Base-by-base conservation (phyloP, 2,329 filamentous ascomycete genomes). In the Colletotrichum gigasporum region DNA sequence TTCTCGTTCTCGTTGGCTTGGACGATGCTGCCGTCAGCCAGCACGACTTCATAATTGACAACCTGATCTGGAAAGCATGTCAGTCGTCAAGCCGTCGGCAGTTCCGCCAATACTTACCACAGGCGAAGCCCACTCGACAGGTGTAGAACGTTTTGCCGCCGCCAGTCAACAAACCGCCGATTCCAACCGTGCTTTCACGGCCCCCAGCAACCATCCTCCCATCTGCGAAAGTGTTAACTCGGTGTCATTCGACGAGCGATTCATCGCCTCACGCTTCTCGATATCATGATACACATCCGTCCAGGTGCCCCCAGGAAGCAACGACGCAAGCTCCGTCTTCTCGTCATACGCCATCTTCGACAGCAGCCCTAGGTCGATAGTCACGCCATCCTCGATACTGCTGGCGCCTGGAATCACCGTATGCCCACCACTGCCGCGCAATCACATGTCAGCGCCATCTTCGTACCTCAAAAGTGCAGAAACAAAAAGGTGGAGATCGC, bases 61-160 rank as follows among this genome's bases (percentile, higher is more conserved):
- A 82, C 72, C 39, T 73, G 77, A 67, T 80, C 80, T 64, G n/a
- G n/a, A n/a, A n/a, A n/a, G n/a, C n/a, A n/a, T 80, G 67, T 83
- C 82, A 34, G 78, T 78, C 0, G 83, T 82, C 53, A 54, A 69
- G 30, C 66, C 47, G 8, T 24, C 24, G 11, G 69, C 65, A 12
- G 72, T 65, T 16, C 71, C 72, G 8, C 53, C 68, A 9, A 73
- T 70, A 18, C 71, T 72, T 28, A 73, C 67, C 7, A 50, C 39
- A 2, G 57, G 57, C 76, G 34, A 78, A 78, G 2, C 82, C 82
- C 11, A 44, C 41, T 1, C 35, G 12, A 4, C 41, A 42, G 14
- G 68, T 65, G 56, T 62, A 66, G 42, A 68, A 68, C 14, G 69
- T 67, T 18, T 56, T 69, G 8, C 71, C 70, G 1, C 71, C 73